Evolutionary conservation across 768 basidiomycete species (phyloP).

Genomic region (Lentinula sp.): DNA sequence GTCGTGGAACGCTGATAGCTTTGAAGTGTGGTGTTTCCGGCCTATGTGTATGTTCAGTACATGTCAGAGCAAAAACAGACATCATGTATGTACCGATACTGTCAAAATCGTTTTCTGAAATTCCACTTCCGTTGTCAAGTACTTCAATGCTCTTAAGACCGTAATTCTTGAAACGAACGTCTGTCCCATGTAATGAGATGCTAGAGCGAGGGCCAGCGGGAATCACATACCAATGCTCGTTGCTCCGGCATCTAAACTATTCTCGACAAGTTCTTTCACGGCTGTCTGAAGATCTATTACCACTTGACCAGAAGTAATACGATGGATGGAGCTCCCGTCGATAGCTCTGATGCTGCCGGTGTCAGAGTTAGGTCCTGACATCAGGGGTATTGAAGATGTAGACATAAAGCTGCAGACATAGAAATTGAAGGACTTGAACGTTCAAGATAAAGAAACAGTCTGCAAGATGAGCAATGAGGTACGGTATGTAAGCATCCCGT

Average conservation of each 20-base stretch:
- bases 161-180: conserved; percentile 85
- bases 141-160: conserved; percentile 83
- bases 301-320: conserved; percentile 92
- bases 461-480: not conserved
- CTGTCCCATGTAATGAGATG: conserved; percentile 30
- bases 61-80: not conserved
- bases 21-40: conserved; percentile 92
- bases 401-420: not conserved
- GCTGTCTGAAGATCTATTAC: conserved; percentile 90
- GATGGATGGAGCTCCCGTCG: conserved; percentile 73
- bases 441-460: too few relatives aligned
- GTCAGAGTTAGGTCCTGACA: not conserved
- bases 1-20: conserved; percentile 71
- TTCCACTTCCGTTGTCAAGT: conserved; percentile 88
- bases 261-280: conserved; percentile 95
- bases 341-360: conserved; percentile 47
- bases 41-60: conserved; percentile 32
- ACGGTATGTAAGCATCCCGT: not conserved
- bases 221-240: conserved; percentile 62
- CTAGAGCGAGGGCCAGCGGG: not conserved
- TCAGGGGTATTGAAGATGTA: not conserved
- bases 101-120: conserved; percentile 69
- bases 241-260: conserved; percentile 90
- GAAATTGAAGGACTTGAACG: not conserved
- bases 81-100: conserved; percentile 55